Conservation (phyloP, 2,329 filamentous ascomycete genomes). For the Biscogniauxia marginata region DNA sequence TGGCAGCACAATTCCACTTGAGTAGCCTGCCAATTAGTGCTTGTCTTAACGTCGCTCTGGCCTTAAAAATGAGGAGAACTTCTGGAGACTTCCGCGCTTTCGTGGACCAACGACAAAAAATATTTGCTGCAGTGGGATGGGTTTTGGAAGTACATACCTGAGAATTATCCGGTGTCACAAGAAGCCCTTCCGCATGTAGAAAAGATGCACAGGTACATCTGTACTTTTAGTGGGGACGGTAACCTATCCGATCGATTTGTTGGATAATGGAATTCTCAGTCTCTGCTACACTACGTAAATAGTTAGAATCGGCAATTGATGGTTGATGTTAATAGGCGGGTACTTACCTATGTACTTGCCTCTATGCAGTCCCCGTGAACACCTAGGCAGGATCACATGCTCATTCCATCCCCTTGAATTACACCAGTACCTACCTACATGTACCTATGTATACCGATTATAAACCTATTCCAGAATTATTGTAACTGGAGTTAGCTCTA, state of each 20-base stretch:
- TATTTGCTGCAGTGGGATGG: neutral
- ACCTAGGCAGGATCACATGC: no score
- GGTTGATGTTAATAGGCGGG: neutral
- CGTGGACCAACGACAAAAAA: neutral
- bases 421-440: no score
- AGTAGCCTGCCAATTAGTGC: neutral
- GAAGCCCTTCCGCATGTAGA: no score
- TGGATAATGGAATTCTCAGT: neutral
- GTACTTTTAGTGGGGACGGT: slow-evolving; percentile 5
- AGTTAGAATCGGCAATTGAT: neutral
- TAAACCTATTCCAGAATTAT: no score
- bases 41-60: neutral
- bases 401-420: no score
- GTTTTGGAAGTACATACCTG: neutral
- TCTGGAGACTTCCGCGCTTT: neutral
- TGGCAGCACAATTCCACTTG: neutral
- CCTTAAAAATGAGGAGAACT: slow-evolving; percentile 7
- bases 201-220: neutral
- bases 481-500: no score
- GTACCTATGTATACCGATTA: no score
- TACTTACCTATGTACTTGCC: no score
- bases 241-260: neutral
- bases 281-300: neutral
- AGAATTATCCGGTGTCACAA: neutral
- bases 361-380: no score